A percentile compares a stretch with the other conserved stretches of the same genome.
phyloP scores from a whole-genome alignment of 176 grass and related monocot species.

The Typha latifolia region DNA sequence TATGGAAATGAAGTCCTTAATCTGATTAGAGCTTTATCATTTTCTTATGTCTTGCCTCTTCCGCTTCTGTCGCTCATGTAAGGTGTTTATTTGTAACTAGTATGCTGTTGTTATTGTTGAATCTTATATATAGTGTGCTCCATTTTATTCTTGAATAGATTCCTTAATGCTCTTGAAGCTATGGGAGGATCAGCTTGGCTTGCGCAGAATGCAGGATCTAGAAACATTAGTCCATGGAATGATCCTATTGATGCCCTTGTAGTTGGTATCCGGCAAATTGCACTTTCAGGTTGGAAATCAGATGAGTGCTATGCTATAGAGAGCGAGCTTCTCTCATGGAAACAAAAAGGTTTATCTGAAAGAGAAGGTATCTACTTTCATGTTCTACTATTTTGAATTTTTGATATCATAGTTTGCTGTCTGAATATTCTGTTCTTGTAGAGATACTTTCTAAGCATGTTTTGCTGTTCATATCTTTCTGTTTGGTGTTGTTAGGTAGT shows the following conservation, averaged over 20 bases:
- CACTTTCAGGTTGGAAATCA: slow-evolving; percentile 77
- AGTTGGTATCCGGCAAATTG: slow-evolving; percentile 65
- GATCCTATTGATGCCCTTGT: slow-evolving; percentile 66
- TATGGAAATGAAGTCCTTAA: too few species aligned
- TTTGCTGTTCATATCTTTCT: slow-evolving; percentile 6
- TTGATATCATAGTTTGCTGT: background rate
- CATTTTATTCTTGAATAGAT: slow-evolving; percentile 20
- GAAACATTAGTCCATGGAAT: slow-evolving; percentile 47
- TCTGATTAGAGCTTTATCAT: too few species aligned
- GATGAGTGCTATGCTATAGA: slow-evolving; percentile 75
- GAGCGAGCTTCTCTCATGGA: slow-evolving; percentile 80
- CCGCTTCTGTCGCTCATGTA: too few species aligned
- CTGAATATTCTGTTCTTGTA: background rate
- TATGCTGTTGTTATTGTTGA: too few species aligned
- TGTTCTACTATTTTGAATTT: slow-evolving; percentile 4
- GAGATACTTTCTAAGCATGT: background rate
- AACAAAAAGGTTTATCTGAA: slow-evolving; percentile 62
- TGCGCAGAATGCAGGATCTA: slow-evolving; percentile 43
- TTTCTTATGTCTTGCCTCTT: too few species aligned
- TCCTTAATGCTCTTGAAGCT: slow-evolving; percentile 69
- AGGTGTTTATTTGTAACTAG: too few species aligned
- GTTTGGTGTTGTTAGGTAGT: slow-evolving; percentile 41
- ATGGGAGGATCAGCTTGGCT: slow-evolving; percentile 62
- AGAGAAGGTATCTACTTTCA: slow-evolving; percentile 51
- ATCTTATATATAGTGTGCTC: background rate